These are phyloP conservation scores for Talaromyces islandicus DNA, from an alignment of 2,329 filamentous ascomycete species.

Conservation along the genomic window DNA sequence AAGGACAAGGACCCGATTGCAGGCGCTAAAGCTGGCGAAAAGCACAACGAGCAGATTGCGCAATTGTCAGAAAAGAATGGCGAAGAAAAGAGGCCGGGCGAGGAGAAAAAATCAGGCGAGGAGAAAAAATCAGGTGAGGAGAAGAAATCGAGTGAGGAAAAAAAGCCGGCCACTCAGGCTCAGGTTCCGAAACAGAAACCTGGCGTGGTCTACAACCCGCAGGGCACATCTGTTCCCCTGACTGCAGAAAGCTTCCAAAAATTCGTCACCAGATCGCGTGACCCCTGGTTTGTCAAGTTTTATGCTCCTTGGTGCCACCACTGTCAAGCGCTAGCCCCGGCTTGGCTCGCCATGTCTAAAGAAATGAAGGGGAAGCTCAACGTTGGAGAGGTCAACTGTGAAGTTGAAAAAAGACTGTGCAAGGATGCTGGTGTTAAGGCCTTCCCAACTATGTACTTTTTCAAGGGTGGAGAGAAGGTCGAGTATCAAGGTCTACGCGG, in stretches of 20 bases:
- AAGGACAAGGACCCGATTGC: slow-evolving; percentile 40
- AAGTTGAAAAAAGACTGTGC: slow-evolving; percentile 78
- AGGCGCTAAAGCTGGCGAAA: slow-evolving; percentile 33
- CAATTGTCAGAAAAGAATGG: slow-evolving; percentile 14
- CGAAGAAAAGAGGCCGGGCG: slow-evolving; percentile 2
- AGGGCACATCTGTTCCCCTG: slow-evolving; percentile 68
- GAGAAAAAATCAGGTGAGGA: background rate
- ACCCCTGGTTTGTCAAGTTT: slow-evolving; percentile 98
- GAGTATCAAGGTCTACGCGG: slow-evolving; percentile 92
- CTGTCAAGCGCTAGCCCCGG: slow-evolving; percentile 86
- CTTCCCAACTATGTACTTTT: slow-evolving; percentile 88
- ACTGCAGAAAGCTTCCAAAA: slow-evolving; percentile 81
- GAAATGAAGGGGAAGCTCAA: slow-evolving; percentile 88
- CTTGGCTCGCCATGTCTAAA: slow-evolving; percentile 82
- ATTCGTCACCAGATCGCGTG: slow-evolving; percentile 75
- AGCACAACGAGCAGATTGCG: slow-evolving; percentile 35
- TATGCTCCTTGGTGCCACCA: slow-evolving; percentile 97
- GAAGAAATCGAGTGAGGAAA: background rate
- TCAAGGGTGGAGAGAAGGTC: slow-evolving; percentile 82
- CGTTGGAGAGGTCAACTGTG: slow-evolving; percentile 93
- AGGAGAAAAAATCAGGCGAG: background rate
- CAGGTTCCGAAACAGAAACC: slow-evolving; percentile 42
- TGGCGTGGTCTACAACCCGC: slow-evolving; percentile 61
- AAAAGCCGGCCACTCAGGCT: slow-evolving; percentile 16
- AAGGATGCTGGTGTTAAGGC: slow-evolving; percentile 76